Evolutionary conservation across 176 grass and related monocot species (phyloP), one percentile per base, ranked within the genome.

Genomic region (Puccinellia tenuiflora): DNA sequence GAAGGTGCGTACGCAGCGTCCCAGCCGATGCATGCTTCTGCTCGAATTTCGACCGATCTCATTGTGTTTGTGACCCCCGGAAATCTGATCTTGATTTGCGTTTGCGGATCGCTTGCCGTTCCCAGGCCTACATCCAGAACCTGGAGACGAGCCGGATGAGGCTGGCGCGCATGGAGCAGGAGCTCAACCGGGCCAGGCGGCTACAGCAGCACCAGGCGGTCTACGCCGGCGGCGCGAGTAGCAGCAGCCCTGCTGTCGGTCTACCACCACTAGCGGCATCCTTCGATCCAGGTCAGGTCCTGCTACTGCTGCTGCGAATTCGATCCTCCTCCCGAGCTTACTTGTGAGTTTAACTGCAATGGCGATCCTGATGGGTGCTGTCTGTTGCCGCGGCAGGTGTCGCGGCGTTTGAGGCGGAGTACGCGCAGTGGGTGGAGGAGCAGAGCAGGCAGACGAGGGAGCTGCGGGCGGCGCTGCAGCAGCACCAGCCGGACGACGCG

Each of bases 71-170:
- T 22, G 24, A 6, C 53, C 9, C 6, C 15, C 35, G 3, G 33
- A 1, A 28, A 72, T 22, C 0, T 3, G 7, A 13, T 25, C 29
- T 47, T 26, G 6, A 9, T 37, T 29, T 26, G 76, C 0, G 29
- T n/a, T 15, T 26, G 6, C 11, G 5, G 55, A 26, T 37, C 13
- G 25, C 0, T 62, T n/a, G 52, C 0, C 38, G n/a, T 45, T 2
- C 6, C 37, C 21, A 97, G 95, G 96, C 96, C 29, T 95, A 98
- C 76, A 88, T 98, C 86, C 96, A 93, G 79, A 90, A 91, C 29
- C 86, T 98, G 40, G 96, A 98, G 84, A 77, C 96, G 52, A 95
- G 96, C 88, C 72, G 87, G 26, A 18, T 95, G 80, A 98, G 93
- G 90, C 87, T 98, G 68, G 86, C 87, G 56, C 85, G 85, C 33